Conservation (phyloP, 1,284 basidiomycete species). For the Cutaneotrichosporon daszewskae region DNA sequence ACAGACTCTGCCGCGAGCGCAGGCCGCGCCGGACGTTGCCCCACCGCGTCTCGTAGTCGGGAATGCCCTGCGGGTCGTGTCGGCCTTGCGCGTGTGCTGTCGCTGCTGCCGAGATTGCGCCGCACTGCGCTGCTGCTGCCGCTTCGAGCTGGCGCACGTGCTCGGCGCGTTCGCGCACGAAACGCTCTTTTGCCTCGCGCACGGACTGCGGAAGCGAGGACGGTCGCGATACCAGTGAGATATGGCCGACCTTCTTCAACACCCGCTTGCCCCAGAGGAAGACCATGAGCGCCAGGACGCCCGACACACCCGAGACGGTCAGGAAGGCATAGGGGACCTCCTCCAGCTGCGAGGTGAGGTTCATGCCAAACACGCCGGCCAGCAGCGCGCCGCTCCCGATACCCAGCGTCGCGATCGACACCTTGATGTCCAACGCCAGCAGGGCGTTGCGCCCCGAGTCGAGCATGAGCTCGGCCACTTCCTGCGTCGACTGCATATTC, state of each 20-base stretch:
- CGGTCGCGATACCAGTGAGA: constrained; percentile 27
- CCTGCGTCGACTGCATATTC: constrained; percentile 95
- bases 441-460: constrained; percentile 94
- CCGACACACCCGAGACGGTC: constrained; percentile 36
- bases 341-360: constrained; percentile 55
- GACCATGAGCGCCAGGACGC: constrained; percentile 33
- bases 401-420: constrained; percentile 91
- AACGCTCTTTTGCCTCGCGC: constrained; percentile 15
- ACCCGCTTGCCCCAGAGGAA: constrained; percentile 37
- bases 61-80: not conserved
- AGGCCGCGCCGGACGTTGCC: constrained; percentile 7
- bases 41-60: constrained; percentile 18
- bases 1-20: constrained; percentile 3
- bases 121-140: constrained; percentile 1
- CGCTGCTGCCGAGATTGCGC: not conserved
- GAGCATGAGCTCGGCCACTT: constrained; percentile 93
- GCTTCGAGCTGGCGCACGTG: constrained; percentile 7
- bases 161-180: constrained; percentile 14
- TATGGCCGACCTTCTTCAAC: constrained; percentile 39
- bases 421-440: constrained; percentile 82
- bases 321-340: constrained; percentile 45
- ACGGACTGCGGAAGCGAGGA: constrained; percentile 9
- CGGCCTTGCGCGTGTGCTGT: not conserved
- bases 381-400: constrained; percentile 87
- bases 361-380: constrained; percentile 93